phyloP scores from a whole-genome alignment of 2,329 filamentous ascomycete genomes.

The Stagonosporopsis cucurbitacearum region DNA sequence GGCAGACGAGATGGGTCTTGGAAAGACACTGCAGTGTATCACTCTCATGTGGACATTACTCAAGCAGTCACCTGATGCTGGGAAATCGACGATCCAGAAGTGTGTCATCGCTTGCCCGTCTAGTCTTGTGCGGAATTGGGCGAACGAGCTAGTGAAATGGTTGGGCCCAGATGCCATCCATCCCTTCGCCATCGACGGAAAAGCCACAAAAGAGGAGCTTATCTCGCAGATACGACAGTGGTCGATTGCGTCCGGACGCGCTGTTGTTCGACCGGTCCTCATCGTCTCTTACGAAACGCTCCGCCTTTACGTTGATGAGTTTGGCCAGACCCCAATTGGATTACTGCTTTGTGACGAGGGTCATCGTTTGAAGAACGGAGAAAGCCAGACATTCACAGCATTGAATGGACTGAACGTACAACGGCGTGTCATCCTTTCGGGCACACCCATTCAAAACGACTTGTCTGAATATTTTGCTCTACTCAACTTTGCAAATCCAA shows the following conservation, averaged over 20 bases:
- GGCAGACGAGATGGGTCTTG: constrained; percentile 98
- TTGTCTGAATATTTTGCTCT: constrained; percentile 97
- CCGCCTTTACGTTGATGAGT: constrained; percentile 85
- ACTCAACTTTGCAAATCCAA: constrained; percentile 95
- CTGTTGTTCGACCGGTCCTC: constrained; percentile 88
- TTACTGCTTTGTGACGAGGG: constrained; percentile 95
- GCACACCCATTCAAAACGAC: constrained; percentile 97
- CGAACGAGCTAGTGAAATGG: constrained; percentile 96
- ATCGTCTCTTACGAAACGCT: constrained; percentile 98
- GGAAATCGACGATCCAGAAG: constrained; percentile 91
- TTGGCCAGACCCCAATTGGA: constrained; percentile 89
- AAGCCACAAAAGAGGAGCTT: constrained; percentile 92
- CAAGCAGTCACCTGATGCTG: constrained; percentile 95
- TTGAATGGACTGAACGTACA: constrained; percentile 90
- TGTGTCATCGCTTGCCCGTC: constrained; percentile 96
- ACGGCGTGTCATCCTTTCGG: constrained; percentile 90
- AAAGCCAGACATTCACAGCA: constrained; percentile 92
- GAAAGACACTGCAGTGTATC: constrained; percentile 97
- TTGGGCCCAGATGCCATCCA: constrained; percentile 88
- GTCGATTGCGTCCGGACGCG: constrained; percentile 88
- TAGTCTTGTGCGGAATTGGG: constrained; percentile 96
- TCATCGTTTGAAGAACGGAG: constrained; percentile 94
- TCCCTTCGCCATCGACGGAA: constrained; percentile 96
- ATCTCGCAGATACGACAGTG: constrained; percentile 91
- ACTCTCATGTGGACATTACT: constrained; percentile 94